Evolutionary conservation across 2,329 filamentous ascomycete species (phyloP).

Genomic region (Stagonosporopsis rhizophila): DNA sequence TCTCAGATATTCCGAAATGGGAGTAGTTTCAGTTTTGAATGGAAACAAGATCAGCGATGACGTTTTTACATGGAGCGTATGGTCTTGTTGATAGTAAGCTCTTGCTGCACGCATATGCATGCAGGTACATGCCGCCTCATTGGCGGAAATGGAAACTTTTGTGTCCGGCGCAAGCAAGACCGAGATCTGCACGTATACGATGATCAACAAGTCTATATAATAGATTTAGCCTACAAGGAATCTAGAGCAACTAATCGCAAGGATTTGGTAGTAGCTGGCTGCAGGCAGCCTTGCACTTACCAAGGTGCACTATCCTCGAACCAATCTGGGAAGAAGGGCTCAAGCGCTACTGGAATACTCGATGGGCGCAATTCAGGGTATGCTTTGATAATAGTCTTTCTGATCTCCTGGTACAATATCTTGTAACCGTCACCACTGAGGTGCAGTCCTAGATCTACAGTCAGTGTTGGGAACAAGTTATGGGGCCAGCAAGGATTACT

Average conservation of each 20-base stretch:
- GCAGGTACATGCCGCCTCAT: not conserved
- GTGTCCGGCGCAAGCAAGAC: constrained; percentile 1
- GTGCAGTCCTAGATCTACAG: not conserved
- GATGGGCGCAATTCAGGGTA: constrained; percentile 13
- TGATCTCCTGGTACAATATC: constrained; percentile 11
- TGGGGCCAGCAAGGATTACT: not conserved
- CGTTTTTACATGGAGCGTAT: not conserved
- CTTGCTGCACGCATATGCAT: not conserved
- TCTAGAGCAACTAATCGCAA: not conserved
- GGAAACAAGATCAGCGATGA: not conserved
- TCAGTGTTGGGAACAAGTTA: not conserved
- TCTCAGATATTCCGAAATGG: not conserved
- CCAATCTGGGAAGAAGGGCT: constrained; percentile 19
- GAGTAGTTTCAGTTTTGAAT: not conserved
- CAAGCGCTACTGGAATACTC: constrained; percentile 15
- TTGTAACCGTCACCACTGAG: constrained; percentile 15
- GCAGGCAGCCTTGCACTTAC: not conserved
- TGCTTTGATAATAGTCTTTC: constrained; percentile 4
- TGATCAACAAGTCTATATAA: not conserved
- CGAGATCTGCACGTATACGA: constrained; percentile 4
- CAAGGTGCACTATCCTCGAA: constrained; percentile 10
- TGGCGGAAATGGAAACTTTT: constrained; percentile 17
- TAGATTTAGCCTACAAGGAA: not conserved
- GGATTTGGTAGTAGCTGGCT: not conserved
- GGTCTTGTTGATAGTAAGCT: not conserved